Base-by-base conservation (phyloP, 306 rosid species). In the Castanea sativa region DNA sequence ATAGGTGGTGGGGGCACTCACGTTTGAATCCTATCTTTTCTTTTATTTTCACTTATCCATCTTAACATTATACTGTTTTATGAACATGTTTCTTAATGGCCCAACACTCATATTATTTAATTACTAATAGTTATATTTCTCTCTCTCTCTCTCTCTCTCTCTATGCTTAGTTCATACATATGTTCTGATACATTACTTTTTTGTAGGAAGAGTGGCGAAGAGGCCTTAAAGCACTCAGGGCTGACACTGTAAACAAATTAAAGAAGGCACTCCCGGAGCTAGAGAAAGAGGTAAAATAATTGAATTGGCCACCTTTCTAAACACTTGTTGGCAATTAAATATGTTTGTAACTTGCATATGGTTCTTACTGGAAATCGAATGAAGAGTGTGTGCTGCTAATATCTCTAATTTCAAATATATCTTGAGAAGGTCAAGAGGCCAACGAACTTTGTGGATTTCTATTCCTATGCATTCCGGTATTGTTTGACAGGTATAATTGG, bases 181-280 rank as follows among this genome's bases (percentile, higher is more conserved):
- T 49, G 53, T 49, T 49, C 4, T 49, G 53, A 10, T 49, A 13
- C 53, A 49, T 49, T 5, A 14, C 73, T 82, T 71, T 77, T 58
- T 80, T 71, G 21, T 78, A 96, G 99, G 98, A 96, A 78, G 99
- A 96, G 84, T 96, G 99, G 99, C 90, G 97, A 51, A 87, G 88
- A 88, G 99, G 96, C 84, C 90, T 96, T 78, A 96, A 91, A 88
- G 90, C 96, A 63, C 73, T 88, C 67, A 89, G 98, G 90, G 99
- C 83, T 29, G 97, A 93, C 84, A 90, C 96, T 71, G 83, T 93
- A 30, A 89, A 87, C 81, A 93, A 90, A 88, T 83, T 96, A 84
- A 96, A 87, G 89, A 96, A 96, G 88, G 92, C 94, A 60, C 96
- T 96, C 38, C 91, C 97, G 30, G 98, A 96, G 78, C 85, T 96